These are phyloP conservation scores for Agrocybe chaxingu DNA, from an alignment of 768 basidiomycete genomes.

Conservation along the genomic window DNA sequence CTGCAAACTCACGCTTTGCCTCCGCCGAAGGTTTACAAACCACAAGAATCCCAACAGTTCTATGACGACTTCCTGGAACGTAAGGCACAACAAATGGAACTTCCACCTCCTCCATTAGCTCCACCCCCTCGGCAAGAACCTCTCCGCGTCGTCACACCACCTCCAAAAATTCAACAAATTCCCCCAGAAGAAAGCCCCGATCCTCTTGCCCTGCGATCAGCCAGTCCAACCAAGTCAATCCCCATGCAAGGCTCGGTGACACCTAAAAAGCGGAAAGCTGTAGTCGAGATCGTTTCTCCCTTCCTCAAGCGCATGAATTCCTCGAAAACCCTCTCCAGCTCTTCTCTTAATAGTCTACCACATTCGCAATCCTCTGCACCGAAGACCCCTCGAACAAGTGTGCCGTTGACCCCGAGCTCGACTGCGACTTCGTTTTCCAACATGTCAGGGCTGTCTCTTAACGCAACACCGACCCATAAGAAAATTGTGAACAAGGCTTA, in stretches of 20 bases:
- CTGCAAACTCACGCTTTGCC: conserved; percentile 13
- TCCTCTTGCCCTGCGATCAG: conserved; percentile 43
- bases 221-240: conserved; percentile 19
- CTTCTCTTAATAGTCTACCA: background rate
- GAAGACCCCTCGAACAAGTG: conserved; percentile 17
- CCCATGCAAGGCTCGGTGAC: conserved; percentile 34
- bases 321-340: conserved; percentile 19
- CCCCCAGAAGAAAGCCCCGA: conserved; percentile 48
- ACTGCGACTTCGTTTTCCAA: conserved; percentile 19
- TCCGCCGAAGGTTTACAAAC: conserved; percentile 33
- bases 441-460: conserved; percentile 12
- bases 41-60: conserved; percentile 60
- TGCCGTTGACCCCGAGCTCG: conserved; percentile 27
- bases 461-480: conserved; percentile 28
- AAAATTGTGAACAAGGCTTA: conserved; percentile 39
- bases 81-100: conserved; percentile 43
- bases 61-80: conserved; percentile 66
- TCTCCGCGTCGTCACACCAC: conserved; percentile 15
- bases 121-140: conserved; percentile 12
- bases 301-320: conserved; percentile 55
- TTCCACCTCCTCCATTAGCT: conserved; percentile 17
- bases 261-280: conserved; percentile 70
- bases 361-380: conserved; percentile 6
- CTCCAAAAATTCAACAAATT: conserved; percentile 12
- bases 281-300: conserved; percentile 58